Percentiles rank a stretch among this genome's conserved stretches.
Conservation (phyloP, 2,329 filamentous ascomycete genomes). For the Metarhizium brunneum region DNA sequence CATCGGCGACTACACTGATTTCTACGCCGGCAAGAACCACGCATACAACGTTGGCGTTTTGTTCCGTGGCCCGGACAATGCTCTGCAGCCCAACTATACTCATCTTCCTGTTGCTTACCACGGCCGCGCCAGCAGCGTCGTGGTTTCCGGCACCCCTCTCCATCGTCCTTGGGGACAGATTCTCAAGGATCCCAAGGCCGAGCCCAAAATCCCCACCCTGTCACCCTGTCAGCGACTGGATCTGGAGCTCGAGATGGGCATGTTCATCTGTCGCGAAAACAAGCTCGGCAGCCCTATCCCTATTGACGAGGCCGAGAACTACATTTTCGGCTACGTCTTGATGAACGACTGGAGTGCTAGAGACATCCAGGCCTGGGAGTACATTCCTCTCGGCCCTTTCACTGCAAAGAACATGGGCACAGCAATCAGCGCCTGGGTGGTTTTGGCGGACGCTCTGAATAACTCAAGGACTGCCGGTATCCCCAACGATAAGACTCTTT, state of each 20-base stretch:
- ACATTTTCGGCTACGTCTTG: constrained; percentile 62
- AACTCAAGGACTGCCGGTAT: constrained; percentile 14
- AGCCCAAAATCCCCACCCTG: constrained; percentile 47
- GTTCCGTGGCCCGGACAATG: constrained; percentile 64
- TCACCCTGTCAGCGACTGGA: constrained; percentile 56
- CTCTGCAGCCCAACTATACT: constrained; percentile 72
- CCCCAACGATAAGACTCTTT: constrained; percentile 24
- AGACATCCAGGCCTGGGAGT: constrained; percentile 54
- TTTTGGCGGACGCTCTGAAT: constrained; percentile 48
- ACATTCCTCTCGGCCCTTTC: constrained; percentile 52
- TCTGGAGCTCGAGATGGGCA: constrained; percentile 70
- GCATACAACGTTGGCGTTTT: constrained; percentile 61
- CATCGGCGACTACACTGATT: constrained; percentile 79
- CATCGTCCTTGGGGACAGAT: constrained; percentile 67
- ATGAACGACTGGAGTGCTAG: constrained; percentile 57
- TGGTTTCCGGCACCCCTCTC: constrained; percentile 65
- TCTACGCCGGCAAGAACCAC: constrained; percentile 73
- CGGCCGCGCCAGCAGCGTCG: constrained; percentile 66
- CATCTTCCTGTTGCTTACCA: constrained; percentile 77
- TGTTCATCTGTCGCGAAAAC: constrained; percentile 61
- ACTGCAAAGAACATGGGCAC: constrained; percentile 54
- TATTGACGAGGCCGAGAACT: constrained; percentile 56
- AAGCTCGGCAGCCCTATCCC: constrained; percentile 56
- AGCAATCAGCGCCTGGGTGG: constrained; percentile 52
- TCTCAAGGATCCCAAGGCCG: constrained; percentile 35